Evolutionary conservation across 495 filamentous ascomycete genomes (phyloP), one percentile per base, ranked within the genome.

Genomic region (Podospora sp.): DNA sequence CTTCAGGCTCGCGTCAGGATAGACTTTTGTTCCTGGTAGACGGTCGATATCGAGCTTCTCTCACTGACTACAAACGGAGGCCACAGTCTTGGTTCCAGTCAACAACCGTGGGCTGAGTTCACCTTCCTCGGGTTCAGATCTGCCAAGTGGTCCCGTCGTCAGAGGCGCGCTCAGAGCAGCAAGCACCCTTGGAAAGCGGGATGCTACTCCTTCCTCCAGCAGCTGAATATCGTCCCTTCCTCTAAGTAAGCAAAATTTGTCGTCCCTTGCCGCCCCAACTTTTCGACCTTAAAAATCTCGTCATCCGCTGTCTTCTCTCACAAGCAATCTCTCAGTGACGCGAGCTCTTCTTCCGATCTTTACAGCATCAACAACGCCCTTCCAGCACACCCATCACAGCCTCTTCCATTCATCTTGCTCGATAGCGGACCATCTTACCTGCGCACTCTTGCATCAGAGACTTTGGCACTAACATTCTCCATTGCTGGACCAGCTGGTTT

Each of bases 331-430:
- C 69, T 77, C 72, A 70, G 66, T 75, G 73, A 78, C 75, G 68
- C 79, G 76, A 71, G 76, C 78, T 77, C 75, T 80, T 76, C 73
- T 76, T 76, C 74, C 79, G 80, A 78, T 80, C 80, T 75, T 80
- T 80, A 84, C 81, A 83, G 74, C 80, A 82, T 83, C 78, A 78
- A 79, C 78, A 78, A 75, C 71, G 76, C 73, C 75, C 75, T 66
- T 71, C 75, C 77, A 73, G 69, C 60, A 72, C 75, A 73, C 35
- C 21, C 21, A 71, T 72, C 75, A 73, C 80, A 78, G 67, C 76
- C 79, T 76, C 78, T 81, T 82, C 78, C 73, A 76, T 77, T 76
- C 79, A 82, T 81, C 81, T 83, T 82, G 82, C 80, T 80, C 71
- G 78, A 79, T 81, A 84, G 81, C 82, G 78, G 83, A 83, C 75